Conservation (phyloP, 805 yeast genomes). For the Schwanniomyces vanrijiae region DNA sequence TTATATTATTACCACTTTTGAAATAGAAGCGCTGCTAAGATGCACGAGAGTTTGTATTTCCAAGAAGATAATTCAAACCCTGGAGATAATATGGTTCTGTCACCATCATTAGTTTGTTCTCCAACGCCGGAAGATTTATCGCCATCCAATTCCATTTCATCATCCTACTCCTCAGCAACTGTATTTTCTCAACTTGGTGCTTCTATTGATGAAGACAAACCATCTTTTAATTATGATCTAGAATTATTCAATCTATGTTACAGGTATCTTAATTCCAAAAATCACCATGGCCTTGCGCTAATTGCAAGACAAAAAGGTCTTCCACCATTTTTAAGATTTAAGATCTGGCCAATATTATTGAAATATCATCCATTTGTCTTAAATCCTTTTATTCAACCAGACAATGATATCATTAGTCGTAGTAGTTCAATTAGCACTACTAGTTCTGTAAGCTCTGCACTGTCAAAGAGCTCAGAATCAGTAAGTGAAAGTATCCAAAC, state of each 20-base stretch:
- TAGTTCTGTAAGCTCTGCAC: neutral
- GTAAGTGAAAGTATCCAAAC: neutral
- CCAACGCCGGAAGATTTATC: neutral
- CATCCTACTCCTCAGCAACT: neutral
- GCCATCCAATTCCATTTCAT: neutral
- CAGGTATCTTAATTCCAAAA: constrained; percentile 53
- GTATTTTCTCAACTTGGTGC: neutral
- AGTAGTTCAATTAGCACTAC: constrained; percentile 7
- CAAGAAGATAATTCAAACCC: neutral
- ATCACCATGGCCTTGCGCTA: constrained; percentile 74
- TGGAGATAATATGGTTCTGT: neutral
- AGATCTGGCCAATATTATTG: constrained; percentile 82
- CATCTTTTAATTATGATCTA: constrained; percentile 35
- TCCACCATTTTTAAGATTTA: constrained; percentile 76
- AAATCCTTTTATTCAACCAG: constrained; percentile 72
- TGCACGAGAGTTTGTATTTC: neutral
- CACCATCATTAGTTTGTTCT: neutral
- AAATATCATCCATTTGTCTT: constrained; percentile 83
- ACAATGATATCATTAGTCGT: constrained; percentile 31
- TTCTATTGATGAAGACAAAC: constrained; percentile 11
- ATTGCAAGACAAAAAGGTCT: constrained; percentile 82
- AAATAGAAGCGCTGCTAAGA: neutral
- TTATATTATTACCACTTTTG: neutral
- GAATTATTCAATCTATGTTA: constrained; percentile 56
- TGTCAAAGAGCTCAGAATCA: constrained; percentile 1